phyloP scores from a whole-genome alignment of 2,329 filamentous ascomycete species.

The Pseudogymnoascus sp. region DNA sequence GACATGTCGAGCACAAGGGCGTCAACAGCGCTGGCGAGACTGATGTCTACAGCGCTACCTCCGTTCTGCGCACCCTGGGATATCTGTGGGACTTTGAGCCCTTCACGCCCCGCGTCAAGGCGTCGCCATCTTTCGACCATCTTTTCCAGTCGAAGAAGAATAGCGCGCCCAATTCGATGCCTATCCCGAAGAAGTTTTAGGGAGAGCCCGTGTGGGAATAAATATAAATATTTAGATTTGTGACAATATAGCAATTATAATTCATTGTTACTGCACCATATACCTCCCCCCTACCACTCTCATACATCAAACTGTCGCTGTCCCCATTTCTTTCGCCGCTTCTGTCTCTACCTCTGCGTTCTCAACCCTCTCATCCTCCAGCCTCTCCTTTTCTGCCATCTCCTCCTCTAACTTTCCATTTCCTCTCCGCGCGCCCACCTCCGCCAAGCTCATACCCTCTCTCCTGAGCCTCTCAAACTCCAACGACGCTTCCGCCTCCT shows the following conservation, averaged over 20 bases:
- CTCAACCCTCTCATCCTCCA: neutral
- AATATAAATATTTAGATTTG: neutral
- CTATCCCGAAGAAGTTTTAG: neutral
- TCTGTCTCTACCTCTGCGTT: neutral
- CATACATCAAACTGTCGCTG: neutral
- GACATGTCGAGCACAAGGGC: constrained; percentile 29
- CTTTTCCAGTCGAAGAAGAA: constrained; percentile 7
- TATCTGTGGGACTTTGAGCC: constrained; percentile 29
- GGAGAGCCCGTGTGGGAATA: neutral
- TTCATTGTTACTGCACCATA: neutral
- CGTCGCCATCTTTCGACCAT: constrained; percentile 7
- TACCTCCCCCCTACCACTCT: neutral
- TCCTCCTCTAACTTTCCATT: constrained; percentile 19
- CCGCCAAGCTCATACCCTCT: constrained; percentile 34
- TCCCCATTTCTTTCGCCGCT: neutral
- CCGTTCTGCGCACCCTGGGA: constrained; percentile 33
- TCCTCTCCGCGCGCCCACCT: constrained; percentile 32
- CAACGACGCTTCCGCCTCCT: neutral
- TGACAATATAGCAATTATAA: neutral
- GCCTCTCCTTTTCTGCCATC: constrained; percentile 6
- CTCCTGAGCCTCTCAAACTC: neutral
- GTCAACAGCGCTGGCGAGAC: constrained; percentile 24
- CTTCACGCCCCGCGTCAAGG: constrained; percentile 9
- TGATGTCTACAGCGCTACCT: constrained; percentile 31
- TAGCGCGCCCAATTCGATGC: neutral